Evolutionary conservation across 371 early-diverging fungal species (phyloP).

Genomic region (Thermomucor indicae-seudaticae): DNA sequence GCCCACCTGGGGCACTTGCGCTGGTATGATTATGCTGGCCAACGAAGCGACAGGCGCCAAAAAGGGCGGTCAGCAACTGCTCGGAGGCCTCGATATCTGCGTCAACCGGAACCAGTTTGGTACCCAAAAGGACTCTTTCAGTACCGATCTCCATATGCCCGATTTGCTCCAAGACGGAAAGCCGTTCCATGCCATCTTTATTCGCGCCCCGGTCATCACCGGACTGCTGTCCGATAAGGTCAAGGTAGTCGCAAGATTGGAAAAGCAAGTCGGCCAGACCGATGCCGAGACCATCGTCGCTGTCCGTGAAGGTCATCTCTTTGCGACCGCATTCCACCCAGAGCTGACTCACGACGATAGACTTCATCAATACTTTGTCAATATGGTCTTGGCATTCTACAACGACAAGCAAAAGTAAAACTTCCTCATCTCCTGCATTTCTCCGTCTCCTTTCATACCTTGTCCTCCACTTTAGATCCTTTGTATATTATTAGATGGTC

Average conservation of each 20-base stretch:
- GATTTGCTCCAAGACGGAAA: conserved; percentile 45
- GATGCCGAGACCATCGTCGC: conserved; percentile 76
- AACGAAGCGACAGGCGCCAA: conserved; percentile 72
- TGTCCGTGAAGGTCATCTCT: conserved; percentile 78
- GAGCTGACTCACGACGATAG: conserved; percentile 85
- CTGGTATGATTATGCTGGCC: conserved; percentile 92
- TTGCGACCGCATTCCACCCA: conserved; percentile 95
- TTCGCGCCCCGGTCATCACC: conserved; percentile 92
- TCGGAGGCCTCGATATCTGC: conserved; percentile 79
- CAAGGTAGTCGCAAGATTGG: conserved; percentile 60
- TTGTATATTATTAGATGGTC: conserved; percentile 1
- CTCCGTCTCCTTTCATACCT: neutral
- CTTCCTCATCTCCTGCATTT: neutral
- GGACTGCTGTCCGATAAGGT: conserved; percentile 62
- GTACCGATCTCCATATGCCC: conserved; percentile 61
- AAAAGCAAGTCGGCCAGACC: conserved; percentile 41
- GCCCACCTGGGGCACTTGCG: conserved; percentile 96
- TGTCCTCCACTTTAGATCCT: neutral
- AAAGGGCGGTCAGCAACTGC: conserved; percentile 78
- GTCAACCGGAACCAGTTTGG: conserved; percentile 95
- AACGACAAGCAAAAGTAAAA: conserved; percentile 1
- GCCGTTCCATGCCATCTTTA: conserved; percentile 84
- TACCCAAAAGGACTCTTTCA: conserved; percentile 87
- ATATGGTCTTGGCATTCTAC: conserved; percentile 32
- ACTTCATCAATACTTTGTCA: conserved; percentile 83